Evolutionary conservation across 164 flowering plant genomes (phyloP).

Genomic region (Chimonanthus salicifolius): DNA sequence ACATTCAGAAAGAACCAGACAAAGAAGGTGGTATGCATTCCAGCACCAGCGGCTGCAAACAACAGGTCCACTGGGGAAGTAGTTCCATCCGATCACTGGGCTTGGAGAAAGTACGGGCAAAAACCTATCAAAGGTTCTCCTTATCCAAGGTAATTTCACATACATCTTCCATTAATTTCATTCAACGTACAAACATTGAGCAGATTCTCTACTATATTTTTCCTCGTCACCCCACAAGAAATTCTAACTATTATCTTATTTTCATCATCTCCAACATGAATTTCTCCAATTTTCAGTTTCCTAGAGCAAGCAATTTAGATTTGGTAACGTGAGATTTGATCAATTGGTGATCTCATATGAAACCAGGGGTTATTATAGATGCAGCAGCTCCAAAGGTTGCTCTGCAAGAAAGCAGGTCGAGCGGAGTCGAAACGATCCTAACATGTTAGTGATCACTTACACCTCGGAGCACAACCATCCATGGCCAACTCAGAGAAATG

Average conservation of each 20-base stretch:
- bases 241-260: too few species aligned
- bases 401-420: conserved; percentile 92
- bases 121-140: conserved; percentile 99
- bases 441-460: conserved; percentile 88
- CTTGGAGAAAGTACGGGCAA: conserved; percentile 97
- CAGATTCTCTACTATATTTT: too few species aligned
- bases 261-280: neutral
- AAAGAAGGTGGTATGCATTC: conserved; percentile 89
- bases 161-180: too few species aligned
- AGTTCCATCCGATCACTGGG: conserved; percentile 95
- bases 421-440: conserved; percentile 82
- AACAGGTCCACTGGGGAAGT: conserved; percentile 69
- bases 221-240: too few species aligned
- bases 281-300: neutral
- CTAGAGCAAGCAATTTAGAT: neutral
- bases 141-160: conserved; percentile 64
- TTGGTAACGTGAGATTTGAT: neutral
- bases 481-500: conserved; percentile 94
- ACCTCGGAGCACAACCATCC: conserved; percentile 96
- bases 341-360: neutral
- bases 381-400: conserved; percentile 94
- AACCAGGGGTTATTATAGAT: conserved; percentile 81
- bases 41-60: conserved; percentile 82
- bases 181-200: too few species aligned
- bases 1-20: conserved; percentile 68